These are phyloP conservation scores for Carpinus viminea DNA, from an alignment of 306 rosid genomes.

Conservation along the genomic window DNA sequence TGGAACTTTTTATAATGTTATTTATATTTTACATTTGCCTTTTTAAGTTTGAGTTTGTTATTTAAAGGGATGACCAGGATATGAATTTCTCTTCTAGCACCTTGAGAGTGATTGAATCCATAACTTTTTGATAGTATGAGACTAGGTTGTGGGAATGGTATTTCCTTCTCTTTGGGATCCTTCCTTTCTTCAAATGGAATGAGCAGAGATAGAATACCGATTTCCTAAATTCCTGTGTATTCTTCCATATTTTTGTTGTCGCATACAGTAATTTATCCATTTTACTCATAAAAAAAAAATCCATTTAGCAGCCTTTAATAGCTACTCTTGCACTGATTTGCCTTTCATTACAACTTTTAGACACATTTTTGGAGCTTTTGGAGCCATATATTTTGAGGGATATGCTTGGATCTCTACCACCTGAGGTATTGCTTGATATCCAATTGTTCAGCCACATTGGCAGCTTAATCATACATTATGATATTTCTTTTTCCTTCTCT, in stretches of 20 bases:
- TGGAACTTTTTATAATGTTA: neutral
- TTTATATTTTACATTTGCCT: neutral
- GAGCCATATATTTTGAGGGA: slow-evolving; percentile 95
- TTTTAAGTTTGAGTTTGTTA: neutral
- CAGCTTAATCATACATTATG: slow-evolving; percentile 13
- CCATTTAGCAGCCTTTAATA: neutral
- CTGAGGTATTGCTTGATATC: slow-evolving; percentile 69
- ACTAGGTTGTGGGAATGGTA: slow-evolving; percentile 21
- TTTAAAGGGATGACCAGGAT: slow-evolving; percentile 13
- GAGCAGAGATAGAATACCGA: too few species aligned
- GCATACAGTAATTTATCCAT: neutral
- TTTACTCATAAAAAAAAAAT: too few species aligned
- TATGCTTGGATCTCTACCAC: slow-evolving; percentile 98
- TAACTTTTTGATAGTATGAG: slow-evolving; percentile 15
- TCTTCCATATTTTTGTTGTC: neutral
- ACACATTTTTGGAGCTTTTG: slow-evolving; percentile 94
- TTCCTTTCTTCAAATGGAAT: too few species aligned
- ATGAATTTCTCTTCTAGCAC: slow-evolving; percentile 14
- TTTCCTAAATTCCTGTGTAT: neutral
- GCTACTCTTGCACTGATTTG: slow-evolving; percentile 4
- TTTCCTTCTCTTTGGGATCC: neutral
- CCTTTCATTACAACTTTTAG: slow-evolving; percentile 37
- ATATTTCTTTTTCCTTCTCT: slow-evolving; percentile 17
- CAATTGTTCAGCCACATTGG: slow-evolving; percentile 28
- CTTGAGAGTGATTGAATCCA: slow-evolving; percentile 12